Percentiles rank a stretch among this genome's conserved stretches.
Evolutionary conservation across 2,329 filamentous ascomycete genomes (phyloP).

Genomic region (Lachnellula arida): DNA sequence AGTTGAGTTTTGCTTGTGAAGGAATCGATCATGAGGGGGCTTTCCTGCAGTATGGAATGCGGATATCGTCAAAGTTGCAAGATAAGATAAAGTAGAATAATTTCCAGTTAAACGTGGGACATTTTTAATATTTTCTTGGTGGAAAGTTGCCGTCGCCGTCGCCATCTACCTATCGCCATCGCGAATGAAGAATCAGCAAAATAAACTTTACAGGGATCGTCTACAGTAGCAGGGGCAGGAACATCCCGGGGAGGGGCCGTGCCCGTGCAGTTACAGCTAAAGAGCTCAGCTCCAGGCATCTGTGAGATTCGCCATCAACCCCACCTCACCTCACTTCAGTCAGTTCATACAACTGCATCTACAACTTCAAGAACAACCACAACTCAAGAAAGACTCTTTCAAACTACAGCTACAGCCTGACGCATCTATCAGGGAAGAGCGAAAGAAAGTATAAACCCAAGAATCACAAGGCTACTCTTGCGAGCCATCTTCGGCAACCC

Average conservation of each 20-base stretch:
- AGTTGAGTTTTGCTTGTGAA: background rate
- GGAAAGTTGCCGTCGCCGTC: too few species aligned
- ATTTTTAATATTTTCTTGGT: background rate
- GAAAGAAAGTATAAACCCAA: background rate
- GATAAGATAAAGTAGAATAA: background rate
- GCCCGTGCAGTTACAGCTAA: background rate
- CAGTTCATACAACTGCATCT: background rate
- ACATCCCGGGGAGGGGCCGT: background rate
- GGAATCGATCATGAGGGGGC: background rate
- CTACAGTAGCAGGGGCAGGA: too few species aligned
- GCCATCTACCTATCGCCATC: too few species aligned
- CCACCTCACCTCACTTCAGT: background rate
- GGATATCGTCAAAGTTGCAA: background rate
- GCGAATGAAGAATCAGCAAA: too few species aligned
- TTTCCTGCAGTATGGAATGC: background rate
- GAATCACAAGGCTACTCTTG: background rate
- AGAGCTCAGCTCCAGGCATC: conserved; percentile 15
- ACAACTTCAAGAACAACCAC: background rate
- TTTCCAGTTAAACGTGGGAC: background rate
- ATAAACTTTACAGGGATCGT: too few species aligned
- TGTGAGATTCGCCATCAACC: conserved; percentile 14
- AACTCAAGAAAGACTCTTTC: background rate
- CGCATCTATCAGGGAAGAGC: too few species aligned
- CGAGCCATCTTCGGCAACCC: background rate
- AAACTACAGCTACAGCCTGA: too few species aligned